Percentiles rank a stretch among this genome's conserved stretches.
These are phyloP conservation scores for Phytophthora lateralis DNA, from an alignment of 352 stramenopile genomes.

Conservation along the genomic window DNA sequence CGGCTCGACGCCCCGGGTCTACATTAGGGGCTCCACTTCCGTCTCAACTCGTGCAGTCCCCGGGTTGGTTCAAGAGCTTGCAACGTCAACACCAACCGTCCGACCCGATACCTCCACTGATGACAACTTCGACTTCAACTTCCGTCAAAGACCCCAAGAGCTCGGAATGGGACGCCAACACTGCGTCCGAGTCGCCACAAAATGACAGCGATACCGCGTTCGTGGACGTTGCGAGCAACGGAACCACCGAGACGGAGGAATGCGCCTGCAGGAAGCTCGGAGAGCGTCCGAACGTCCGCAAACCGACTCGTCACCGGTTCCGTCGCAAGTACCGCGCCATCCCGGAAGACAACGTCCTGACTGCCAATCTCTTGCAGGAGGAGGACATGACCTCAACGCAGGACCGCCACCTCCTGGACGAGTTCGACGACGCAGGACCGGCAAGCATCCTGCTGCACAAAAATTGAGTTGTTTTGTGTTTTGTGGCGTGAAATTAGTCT, in stretches of 20 bases:
- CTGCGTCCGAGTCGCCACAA: conserved; percentile 14
- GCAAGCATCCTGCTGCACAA: conserved; percentile 24
- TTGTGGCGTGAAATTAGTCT: conserved; percentile 14
- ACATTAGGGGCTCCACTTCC: conserved; percentile 31
- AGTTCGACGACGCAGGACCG: conserved; percentile 34
- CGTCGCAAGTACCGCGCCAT: conserved; percentile 41
- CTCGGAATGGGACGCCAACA: conserved; percentile 23
- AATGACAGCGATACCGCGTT: conserved; percentile 27
- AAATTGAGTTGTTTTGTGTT: conserved; percentile 10
- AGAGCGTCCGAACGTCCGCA: conserved; percentile 30
- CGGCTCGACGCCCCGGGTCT: conserved; percentile 22
- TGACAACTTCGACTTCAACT: conserved; percentile 20
- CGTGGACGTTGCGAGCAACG: conserved; percentile 28
- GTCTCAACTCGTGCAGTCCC: conserved; percentile 40
- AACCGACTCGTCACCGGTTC: conserved; percentile 35
- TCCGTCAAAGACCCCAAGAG: conserved; percentile 5
- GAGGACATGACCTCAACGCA: conserved; percentile 34
- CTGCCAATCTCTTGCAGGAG: conserved; percentile 38
- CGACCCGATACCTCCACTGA: conserved; percentile 14
- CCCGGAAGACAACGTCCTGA: conserved; percentile 41
- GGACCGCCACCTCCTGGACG: conserved; percentile 35
- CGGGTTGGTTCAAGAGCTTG: conserved; percentile 38
- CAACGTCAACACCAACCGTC: conserved; percentile 31
- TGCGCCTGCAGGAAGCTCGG: conserved; percentile 42
- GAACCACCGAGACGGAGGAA: conserved; percentile 24